Conservation (phyloP, 768 basidiomycete genomes). For the Russula vinacea region DNA sequence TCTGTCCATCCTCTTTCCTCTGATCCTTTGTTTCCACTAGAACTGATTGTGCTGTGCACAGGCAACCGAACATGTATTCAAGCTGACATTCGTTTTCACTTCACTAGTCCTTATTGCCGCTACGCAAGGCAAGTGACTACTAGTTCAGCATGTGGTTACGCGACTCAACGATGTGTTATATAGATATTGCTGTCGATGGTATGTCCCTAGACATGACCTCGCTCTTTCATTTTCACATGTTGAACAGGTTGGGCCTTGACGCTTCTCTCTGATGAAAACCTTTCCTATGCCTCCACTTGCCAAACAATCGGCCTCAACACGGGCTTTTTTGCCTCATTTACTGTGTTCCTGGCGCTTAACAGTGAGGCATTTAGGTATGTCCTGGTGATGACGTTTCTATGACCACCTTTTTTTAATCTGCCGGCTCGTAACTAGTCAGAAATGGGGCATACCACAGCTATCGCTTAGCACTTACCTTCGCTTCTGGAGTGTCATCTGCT, state of each 20-base stretch:
- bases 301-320: conserved; percentile 97
- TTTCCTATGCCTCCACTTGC: conserved; percentile 96
- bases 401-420: neutral
- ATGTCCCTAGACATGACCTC: conserved; percentile 36
- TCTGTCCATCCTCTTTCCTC: conserved; percentile 39
- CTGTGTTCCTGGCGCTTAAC: conserved; percentile 95
- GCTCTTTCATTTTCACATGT: conserved; percentile 38
- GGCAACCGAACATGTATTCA: conserved; percentile 76
- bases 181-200: conserved; percentile 98
- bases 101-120: conserved; percentile 92
- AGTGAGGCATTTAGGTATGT: conserved; percentile 71
- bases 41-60: conserved; percentile 37
- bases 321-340: conserved; percentile 94
- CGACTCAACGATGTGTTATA: conserved; percentile 22
- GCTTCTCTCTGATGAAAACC: conserved; percentile 83
- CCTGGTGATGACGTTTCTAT: conserved; percentile 41
- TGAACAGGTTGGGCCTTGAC: conserved; percentile 72
- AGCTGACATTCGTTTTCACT: conserved; percentile 82
- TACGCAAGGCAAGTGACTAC: conserved; percentile 76
- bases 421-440: conserved; percentile 46
- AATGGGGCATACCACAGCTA: conserved; percentile 73
- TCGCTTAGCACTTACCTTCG: conserved; percentile 76
- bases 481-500: conserved; percentile 83
- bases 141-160: neutral
- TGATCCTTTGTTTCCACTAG: conserved; percentile 5